Percentiles rank a stretch among this genome's conserved stretches.
Evolutionary conservation across 2,329 filamentous ascomycete species (phyloP).

Genomic region (Colletotrichum acutatum): DNA sequence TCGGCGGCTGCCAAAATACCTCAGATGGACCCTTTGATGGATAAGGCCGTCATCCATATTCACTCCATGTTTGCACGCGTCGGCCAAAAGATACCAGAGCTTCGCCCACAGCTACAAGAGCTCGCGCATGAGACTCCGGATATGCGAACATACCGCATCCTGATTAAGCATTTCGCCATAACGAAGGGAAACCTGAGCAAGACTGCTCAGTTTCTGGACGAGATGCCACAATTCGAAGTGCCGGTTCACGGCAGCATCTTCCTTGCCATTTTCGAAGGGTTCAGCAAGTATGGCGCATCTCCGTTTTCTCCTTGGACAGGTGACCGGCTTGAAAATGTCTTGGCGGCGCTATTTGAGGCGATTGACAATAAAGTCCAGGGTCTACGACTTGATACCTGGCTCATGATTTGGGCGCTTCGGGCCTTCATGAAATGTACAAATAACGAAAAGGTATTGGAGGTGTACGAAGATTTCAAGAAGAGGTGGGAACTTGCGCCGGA

Average conservation of each 20-base stretch:
- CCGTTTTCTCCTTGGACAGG: slow-evolving; percentile 77
- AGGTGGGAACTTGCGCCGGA: slow-evolving; percentile 58
- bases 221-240: slow-evolving; percentile 79
- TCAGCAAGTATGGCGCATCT: slow-evolving; percentile 76
- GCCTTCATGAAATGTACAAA: slow-evolving; percentile 73
- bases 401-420: slow-evolving; percentile 68
- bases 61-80: slow-evolving; percentile 69
- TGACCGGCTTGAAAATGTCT: slow-evolving; percentile 74
- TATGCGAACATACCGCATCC: slow-evolving; percentile 80
- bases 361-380: slow-evolving; percentile 58
- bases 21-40: slow-evolving; percentile 57
- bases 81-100: slow-evolving; percentile 63
- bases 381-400: slow-evolving; percentile 68
- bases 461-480: slow-evolving; percentile 61
- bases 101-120: slow-evolving; percentile 67
- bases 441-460: slow-evolving; percentile 60
- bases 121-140: slow-evolving; percentile 77
- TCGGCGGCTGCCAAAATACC: slow-evolving; percentile 51
- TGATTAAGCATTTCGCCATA: slow-evolving; percentile 80
- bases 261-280: slow-evolving; percentile 84
- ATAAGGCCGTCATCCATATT: slow-evolving; percentile 62
- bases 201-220: slow-evolving; percentile 77
- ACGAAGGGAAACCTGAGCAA: slow-evolving; percentile 76
- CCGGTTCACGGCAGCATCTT: slow-evolving; percentile 82
- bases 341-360: slow-evolving; percentile 70